Evolutionary conservation across 208 protist species (phyloP).

Genomic region (Sergeia podlipaevii): DNA sequence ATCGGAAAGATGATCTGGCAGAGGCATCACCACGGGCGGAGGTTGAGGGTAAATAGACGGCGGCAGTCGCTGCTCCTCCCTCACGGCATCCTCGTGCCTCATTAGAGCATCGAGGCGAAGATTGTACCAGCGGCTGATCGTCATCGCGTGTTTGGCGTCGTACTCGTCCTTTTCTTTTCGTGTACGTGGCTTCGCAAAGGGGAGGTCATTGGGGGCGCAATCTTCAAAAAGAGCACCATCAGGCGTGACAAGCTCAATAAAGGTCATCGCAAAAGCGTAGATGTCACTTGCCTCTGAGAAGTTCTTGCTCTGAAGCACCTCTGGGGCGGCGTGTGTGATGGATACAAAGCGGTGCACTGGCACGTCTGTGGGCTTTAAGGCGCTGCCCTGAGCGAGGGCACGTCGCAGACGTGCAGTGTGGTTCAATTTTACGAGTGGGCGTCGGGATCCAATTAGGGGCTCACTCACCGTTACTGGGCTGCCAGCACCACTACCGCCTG

Average conservation of each 20-base stretch:
- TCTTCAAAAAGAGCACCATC: conserved; percentile 42
- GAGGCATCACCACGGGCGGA: conserved; percentile 17
- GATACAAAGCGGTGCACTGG: conserved; percentile 42
- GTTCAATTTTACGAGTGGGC: conserved; percentile 29
- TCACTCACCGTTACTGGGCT: neutral
- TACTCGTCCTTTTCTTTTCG: conserved; percentile 30
- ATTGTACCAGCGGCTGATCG: conserved; percentile 44
- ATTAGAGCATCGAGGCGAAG: conserved; percentile 10
- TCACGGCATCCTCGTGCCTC: conserved; percentile 13
- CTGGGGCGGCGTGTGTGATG: conserved; percentile 60
- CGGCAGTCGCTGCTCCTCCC: conserved; percentile 26
- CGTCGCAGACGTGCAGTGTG: conserved; percentile 26
- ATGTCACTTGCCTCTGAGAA: conserved; percentile 71
- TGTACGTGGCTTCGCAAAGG: conserved; percentile 22
- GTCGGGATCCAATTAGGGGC: conserved; percentile 11
- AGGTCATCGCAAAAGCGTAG: conserved; percentile 83
- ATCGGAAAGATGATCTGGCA: conserved; percentile 60
- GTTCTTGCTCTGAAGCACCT: conserved; percentile 33
- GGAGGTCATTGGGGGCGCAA: conserved; percentile 22
- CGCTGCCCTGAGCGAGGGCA: conserved; percentile 10
- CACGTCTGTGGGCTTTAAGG: conserved; percentile 10
- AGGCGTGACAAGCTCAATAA: conserved; percentile 67
- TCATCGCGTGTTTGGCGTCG: conserved; percentile 23
- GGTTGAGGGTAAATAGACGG: conserved; percentile 14
- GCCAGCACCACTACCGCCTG: neutral